Base-by-base conservation (phyloP, 2,329 filamentous ascomycete species). In the Diaporthe sp. region DNA sequence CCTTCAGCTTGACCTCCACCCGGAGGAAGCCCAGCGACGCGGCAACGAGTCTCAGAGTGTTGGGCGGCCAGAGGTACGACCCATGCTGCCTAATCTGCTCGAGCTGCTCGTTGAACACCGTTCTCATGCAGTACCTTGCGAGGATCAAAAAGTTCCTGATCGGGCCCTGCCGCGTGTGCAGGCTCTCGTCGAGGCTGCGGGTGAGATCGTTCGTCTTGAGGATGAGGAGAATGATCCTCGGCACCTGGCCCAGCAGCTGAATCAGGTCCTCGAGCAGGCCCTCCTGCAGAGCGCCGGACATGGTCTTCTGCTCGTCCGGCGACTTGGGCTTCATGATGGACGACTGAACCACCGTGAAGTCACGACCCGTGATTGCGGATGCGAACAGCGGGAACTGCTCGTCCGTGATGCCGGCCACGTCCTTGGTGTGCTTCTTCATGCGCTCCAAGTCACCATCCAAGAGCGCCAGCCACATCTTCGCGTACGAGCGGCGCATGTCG, bases 181-280 rank as follows among this genome's bases (percentile, higher is more conserved):
- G 87, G 81, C 94, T 96, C 87, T 99, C 97, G 82, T 99, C 97
- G 25, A 99, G 90, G 80, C 94, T 97, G 78, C 97, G 92, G 22
- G 97, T 99, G 53, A 99, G 87, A 85, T 99, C 97, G 83, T 99
- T 99, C 3, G 97, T 99, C 86, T 99, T 99, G 77, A 99, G 89
- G 79, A 99, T 98, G 39, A 99, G 88, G 17, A 99, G 89, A 73
- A 99, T 98, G 78, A 99, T 95, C 60, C 95, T 89, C 0, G 97
- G 97, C 9, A 99, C 96, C 80, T 95, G 92, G 65, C 95, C 95
- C 7, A 99, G 90, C 79, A 99, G 88, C 79, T 96, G 93, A 10
- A 99, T 95, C 9, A 99, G 88, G 80, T 98, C 94, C 77, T 94
- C 94, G 51, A 99, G 88, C 82, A 99, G 90, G 13, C 96, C 96